Base-by-base conservation (phyloP, 352 stramenopile genomes). In the Phytophthora melonis region DNA sequence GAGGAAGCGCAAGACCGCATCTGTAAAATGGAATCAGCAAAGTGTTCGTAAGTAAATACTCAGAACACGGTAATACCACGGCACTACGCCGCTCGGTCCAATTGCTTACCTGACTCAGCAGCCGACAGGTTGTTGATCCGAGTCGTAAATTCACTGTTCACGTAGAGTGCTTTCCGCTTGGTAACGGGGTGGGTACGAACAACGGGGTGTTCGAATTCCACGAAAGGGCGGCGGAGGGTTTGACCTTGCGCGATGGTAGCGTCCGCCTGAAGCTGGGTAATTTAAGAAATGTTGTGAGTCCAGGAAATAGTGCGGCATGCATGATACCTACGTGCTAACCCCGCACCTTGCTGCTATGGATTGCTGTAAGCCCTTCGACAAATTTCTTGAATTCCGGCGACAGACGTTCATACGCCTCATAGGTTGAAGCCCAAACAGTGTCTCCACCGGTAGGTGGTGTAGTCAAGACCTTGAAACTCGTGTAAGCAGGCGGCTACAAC, bases 371-470 rank as follows among this genome's bases (percentile, higher is more conserved):
- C 5, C 74, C 74, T 30, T 86, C 77, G 11, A 86, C 53, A 58
- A 86, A 78, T 45, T 78, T 78, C 50, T 83, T 63, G 41, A 86
- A 77, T n/a, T 64, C 49, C 7, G 76, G 72, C 13, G 78, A 80
- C 2, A 88, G 68, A n/a, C 79, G 78, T 1, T 88, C 76, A 61
- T 86, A 88, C 8, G 81, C 81, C 21, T 86, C 79, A 54, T 84
- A 84, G 16, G 65, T 67, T 0, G 77, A 83, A 2, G 77, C 68
- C 78, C 78, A 88, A 10, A 88, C 27, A 16, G 81, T 88, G 60
- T 86, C 81, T 5, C 70, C 81, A 39, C 81, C 81, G 11, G 72
- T 77, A 8, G 58, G 61, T 4, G 81, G 81, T 13, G 57, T 71
- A 0, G 71, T 77, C 39, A 82, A 41, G 13, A 87, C 52, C 66